Evolutionary conservation across 2,329 filamentous ascomycete species (phyloP).

Genomic region (Nigrospora sphaerica): DNA sequence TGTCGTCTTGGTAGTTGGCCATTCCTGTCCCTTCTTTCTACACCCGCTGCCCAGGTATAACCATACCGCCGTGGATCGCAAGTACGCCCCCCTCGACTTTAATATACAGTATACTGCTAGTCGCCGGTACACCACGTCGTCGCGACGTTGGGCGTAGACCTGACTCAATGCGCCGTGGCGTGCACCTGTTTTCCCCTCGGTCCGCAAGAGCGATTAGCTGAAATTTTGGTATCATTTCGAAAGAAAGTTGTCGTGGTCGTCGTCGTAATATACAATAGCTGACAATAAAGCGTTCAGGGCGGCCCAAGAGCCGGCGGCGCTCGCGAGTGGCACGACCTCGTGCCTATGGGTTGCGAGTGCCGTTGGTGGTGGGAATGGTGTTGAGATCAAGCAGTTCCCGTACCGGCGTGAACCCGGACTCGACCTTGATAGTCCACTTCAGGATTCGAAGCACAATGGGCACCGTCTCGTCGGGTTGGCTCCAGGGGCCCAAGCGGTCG

Average conservation of each 20-base stretch:
- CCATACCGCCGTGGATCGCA: no score
- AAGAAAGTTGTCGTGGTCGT: background rate
- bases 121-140: background rate
- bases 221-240: conserved; percentile 3
- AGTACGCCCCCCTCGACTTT: background rate
- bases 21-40: no score
- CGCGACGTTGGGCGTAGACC: no score
- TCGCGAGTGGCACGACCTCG: background rate
- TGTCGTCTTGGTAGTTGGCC: no score
- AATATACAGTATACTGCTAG: background rate
- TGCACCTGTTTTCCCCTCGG: no score
- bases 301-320: background rate
- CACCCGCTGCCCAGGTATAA: no score
- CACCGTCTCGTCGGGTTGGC: conserved; percentile 18
- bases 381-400: conserved; percentile 15
- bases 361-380: conserved; percentile 13
- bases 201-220: background rate
- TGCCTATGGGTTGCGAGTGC: conserved; percentile 4
- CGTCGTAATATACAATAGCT: background rate
- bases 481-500: conserved; percentile 23
- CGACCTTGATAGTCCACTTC: conserved; percentile 15
- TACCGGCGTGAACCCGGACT: conserved; percentile 17
- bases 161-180: no score
- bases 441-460: conserved; percentile 19
- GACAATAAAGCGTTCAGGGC: background rate